A percentile compares a stretch with the other conserved stretches of the same genome.
These are phyloP conservation scores for Paracamarosporium sp. DNA, from an alignment of 2,329 filamentous ascomycete species.

Conservation along the genomic window DNA sequence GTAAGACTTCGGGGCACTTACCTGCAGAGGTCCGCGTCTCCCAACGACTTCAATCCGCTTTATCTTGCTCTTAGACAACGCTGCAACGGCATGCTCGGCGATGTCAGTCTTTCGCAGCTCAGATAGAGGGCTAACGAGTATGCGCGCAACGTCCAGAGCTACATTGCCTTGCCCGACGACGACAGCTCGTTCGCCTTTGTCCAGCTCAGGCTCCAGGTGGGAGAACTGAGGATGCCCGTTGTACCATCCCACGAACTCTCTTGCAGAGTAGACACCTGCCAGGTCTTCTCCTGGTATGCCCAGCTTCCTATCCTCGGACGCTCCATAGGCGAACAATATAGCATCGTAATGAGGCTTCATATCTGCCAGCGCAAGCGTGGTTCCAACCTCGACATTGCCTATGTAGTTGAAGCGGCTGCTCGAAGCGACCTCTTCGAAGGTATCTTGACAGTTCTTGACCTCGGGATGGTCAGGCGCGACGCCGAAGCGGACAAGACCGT, in stretches of 20 bases:
- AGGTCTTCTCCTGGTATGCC: slow-evolving; percentile 82
- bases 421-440: slow-evolving; percentile 85
- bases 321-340: slow-evolving; percentile 91
- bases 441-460: slow-evolving; percentile 98
- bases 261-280: slow-evolving; percentile 79
- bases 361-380: slow-evolving; percentile 68
- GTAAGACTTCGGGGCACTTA: slow-evolving; percentile 40
- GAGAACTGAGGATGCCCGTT: slow-evolving; percentile 90
- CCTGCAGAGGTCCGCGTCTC: slow-evolving; percentile 86
- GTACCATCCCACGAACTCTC: slow-evolving; percentile 97
- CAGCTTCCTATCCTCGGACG: slow-evolving; percentile 80
- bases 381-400: slow-evolving; percentile 84
- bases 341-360: slow-evolving; percentile 88
- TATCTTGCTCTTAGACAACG: slow-evolving; percentile 74
- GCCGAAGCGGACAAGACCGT: slow-evolving; percentile 88
- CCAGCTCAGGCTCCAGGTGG: slow-evolving; percentile 74
- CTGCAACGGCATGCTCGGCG: slow-evolving; percentile 79
- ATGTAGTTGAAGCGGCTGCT: slow-evolving; percentile 87
- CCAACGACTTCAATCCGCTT: slow-evolving; percentile 87
- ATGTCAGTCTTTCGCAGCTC: slow-evolving; percentile 84
- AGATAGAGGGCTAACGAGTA: slow-evolving; percentile 79
- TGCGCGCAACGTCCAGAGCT: slow-evolving; percentile 89
- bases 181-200: slow-evolving; percentile 79
- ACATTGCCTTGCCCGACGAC: slow-evolving; percentile 97
- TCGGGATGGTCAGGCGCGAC: slow-evolving; percentile 99